Evolutionary conservation across 1,284 basidiomycete genomes (phyloP).

Genomic region (Mycena citricolor): DNA sequence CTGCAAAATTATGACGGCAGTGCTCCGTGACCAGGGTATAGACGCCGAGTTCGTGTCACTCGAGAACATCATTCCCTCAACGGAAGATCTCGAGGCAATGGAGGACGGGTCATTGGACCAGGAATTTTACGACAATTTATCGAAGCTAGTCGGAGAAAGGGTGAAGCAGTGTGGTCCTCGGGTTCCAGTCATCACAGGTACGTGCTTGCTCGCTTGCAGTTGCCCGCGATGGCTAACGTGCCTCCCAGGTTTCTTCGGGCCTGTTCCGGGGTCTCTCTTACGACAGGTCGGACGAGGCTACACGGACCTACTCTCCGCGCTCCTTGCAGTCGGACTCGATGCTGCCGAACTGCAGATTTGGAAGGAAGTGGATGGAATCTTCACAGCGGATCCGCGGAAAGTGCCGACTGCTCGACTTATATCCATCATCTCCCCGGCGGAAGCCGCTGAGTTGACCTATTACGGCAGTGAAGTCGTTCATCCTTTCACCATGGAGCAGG

Average conservation of each 20-base stretch:
- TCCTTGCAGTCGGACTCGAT: conserved; percentile 87
- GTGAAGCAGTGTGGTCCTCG: conserved; percentile 76
- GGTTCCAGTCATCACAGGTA: conserved; percentile 89
- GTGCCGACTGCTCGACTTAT: conserved; percentile 93
- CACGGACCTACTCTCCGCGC: conserved; percentile 91
- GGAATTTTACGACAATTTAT: conserved; percentile 85
- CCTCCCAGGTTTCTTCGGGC: conserved; percentile 85
- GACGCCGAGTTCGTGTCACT: conserved; percentile 94
- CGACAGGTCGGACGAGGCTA: conserved; percentile 95
- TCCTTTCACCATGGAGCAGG: conserved; percentile 99
- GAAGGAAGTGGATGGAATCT: conserved; percentile 99
- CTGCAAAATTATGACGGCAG: conserved; percentile 91
- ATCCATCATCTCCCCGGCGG: conserved; percentile 93
- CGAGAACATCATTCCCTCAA: conserved; percentile 79
- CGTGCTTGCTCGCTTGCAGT: conserved; percentile 12
- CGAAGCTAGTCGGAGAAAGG: conserved; percentile 75
- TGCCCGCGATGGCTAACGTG: conserved; percentile 9
- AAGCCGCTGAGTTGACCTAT: conserved; percentile 97
- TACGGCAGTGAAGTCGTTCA: conserved; percentile 99
- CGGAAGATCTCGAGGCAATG: conserved; percentile 48
- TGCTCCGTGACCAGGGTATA: conserved; percentile 89
- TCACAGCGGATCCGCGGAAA: conserved; percentile 98
- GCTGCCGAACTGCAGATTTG: conserved; percentile 96
- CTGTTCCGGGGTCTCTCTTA: conserved; percentile 92
- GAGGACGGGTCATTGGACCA: conserved; percentile 74